Base-by-base conservation (phyloP, 2,329 filamentous ascomycete species). In the Pseudocercospora pini-densiflorae region DNA sequence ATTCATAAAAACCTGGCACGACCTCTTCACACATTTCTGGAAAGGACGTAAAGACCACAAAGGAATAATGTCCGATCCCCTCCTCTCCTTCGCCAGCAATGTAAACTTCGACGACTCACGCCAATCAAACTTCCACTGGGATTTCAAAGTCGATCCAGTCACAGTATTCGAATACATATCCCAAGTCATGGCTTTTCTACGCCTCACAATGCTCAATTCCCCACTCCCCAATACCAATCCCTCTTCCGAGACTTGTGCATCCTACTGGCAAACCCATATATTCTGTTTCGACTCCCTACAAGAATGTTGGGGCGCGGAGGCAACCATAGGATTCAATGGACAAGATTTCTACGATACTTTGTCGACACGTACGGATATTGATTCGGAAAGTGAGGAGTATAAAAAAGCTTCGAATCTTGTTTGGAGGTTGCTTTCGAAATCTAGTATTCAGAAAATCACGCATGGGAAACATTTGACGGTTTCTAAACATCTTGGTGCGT, bases 1-100 rank as follows among this genome's bases (percentile, higher is more conserved):
- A 0, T 83, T 84, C 65, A 51, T 62, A 4, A 57, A 62, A 45
- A 16, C 27, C n/a, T 64, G 61, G 61, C 62, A 67, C 40, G 81
- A 67, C 2, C 27, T 65, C 3, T 69, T 65, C 29, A 24, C 47
- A n/a, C 19, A 53, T 2, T 21, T 70, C 29, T 69, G 66, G 68
- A 57, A 64, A 60, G 58, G 51, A 5, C 59, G 63, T 9, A 67
- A 40, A 24, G 55, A 62, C 55, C 57, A 64, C 67, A 36, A 54
- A 7, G 67, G 69, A 8, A 61, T 71, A 45, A 66, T 68, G n/a
- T 10, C 58, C 16, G 40, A 63, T 54, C 67, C 69, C 4, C 61
- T 71, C 0, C 49, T 71, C 19, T 27, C 54, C 2, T 65, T 71
- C 55, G 63, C 65, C 2, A 14, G 51, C 14, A 53, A 68, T 6